Percentiles rank a stretch among this genome's conserved stretches.
phyloP scores from a whole-genome alignment of 148 eudicot species.

The Heliamphora exappendiculata region DNA sequence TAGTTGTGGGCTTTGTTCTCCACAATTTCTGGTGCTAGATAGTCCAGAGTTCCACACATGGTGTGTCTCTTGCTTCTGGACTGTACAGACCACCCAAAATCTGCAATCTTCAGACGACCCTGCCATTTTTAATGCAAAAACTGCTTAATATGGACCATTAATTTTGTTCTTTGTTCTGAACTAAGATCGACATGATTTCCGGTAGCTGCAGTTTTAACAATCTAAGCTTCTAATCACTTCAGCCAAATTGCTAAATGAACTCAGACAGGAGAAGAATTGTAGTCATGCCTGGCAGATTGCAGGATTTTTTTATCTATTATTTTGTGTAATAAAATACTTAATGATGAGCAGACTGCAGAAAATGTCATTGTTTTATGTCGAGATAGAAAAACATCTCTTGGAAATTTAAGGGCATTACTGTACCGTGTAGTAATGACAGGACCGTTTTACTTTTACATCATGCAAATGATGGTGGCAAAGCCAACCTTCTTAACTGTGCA shows the following conservation, averaged over 20 bases:
- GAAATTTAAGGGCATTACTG: background rate
- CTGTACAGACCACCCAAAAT: slow-evolving; percentile 95
- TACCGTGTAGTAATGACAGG: background rate
- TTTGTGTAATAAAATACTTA: too few species aligned
- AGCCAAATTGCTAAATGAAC: background rate
- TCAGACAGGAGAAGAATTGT: background rate
- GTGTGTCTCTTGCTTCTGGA: slow-evolving; percentile 70
- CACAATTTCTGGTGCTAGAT: slow-evolving; percentile 94
- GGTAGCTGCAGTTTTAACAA: background rate
- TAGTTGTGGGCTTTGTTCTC: slow-evolving; percentile 84
- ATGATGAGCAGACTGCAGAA: background rate
- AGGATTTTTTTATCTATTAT: background rate
- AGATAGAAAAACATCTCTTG: background rate
- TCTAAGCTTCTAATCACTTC: background rate
- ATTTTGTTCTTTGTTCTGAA: background rate
- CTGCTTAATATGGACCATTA: background rate
- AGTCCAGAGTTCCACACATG: slow-evolving; percentile 93
- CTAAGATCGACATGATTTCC: background rate
- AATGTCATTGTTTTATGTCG: background rate
- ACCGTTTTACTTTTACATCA: background rate
- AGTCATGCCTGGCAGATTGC: background rate
- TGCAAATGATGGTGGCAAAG: background rate
- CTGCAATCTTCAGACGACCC: slow-evolving; percentile 90
- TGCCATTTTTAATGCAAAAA: slow-evolving; percentile 9
- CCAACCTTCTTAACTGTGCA: background rate